Evolutionary conservation across 257 asterid genomes (phyloP).

Genomic region (Ophiorrhiza pumila): DNA sequence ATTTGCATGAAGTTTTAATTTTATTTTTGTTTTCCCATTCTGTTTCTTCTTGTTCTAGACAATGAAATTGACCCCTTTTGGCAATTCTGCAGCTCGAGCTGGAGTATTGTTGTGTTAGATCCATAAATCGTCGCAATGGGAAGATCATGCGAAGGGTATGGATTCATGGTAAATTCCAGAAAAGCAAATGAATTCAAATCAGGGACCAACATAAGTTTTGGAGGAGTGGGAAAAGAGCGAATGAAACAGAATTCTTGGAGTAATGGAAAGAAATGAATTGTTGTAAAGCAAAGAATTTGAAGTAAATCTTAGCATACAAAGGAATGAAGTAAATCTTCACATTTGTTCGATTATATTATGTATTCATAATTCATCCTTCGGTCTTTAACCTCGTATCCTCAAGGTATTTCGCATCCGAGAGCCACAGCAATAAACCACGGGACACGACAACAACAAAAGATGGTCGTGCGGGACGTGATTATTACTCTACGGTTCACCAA

Average conservation of each 20-base stretch:
- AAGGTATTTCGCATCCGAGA: too few species aligned
- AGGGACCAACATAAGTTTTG: neutral
- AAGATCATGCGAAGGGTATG: constrained; percentile 87
- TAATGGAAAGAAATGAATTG: neutral
- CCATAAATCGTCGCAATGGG: constrained; percentile 72
- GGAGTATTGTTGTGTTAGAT: constrained; percentile 84
- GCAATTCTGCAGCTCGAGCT: constrained; percentile 65
- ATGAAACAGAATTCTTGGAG: neutral
- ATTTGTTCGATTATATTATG: too few species aligned
- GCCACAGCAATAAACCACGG: too few species aligned
- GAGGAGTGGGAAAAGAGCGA: neutral
- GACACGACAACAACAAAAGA: too few species aligned
- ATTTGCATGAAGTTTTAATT: neutral
- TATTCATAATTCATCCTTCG: too few species aligned
- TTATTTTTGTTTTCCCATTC: neutral
- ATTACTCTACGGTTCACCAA: too few species aligned
- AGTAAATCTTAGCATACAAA: neutral
- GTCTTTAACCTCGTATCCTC: too few species aligned
- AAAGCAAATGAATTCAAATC: constrained; percentile 26
- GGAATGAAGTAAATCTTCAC: neutral
- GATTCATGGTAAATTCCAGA: constrained; percentile 95
- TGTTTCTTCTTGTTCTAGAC: neutral
- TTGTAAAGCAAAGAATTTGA: too few species aligned
- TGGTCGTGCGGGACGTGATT: too few species aligned
- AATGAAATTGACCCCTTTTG: neutral